A percentile compares a stretch with the other conserved stretches of the same genome.
These are phyloP conservation scores for Dendrobium nobile DNA, from an alignment of 106 monocot genomes.

Conservation along the genomic window DNA sequence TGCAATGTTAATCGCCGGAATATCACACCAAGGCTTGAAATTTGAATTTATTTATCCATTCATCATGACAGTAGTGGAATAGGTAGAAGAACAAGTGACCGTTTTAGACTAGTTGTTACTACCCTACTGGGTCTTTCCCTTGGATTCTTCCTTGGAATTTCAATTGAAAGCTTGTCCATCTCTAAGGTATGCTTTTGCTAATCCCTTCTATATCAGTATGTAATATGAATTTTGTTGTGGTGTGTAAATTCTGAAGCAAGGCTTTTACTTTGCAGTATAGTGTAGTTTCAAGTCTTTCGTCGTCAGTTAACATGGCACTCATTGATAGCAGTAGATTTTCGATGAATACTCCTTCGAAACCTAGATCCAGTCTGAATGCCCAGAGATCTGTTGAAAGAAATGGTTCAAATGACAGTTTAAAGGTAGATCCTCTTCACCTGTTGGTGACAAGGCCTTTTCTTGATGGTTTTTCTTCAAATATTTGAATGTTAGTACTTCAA, in stretches of 20 bases:
- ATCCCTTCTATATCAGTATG: not conserved
- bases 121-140: not conserved
- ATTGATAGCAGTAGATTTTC: not conserved
- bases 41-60: not conserved
- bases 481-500: not conserved
- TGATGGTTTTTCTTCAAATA: not conserved
- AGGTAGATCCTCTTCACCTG: not conserved
- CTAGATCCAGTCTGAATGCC: not conserved
- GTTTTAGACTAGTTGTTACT: not conserved
- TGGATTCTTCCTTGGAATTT: constrained; percentile 3
- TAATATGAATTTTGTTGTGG: not conserved
- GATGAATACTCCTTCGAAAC: not conserved
- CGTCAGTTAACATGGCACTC: not conserved
- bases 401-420: not conserved
- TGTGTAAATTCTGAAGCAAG: not conserved
- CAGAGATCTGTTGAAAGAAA: not conserved
- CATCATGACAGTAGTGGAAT: not conserved
- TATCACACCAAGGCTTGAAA: not conserved
- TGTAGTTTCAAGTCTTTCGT: not conserved
- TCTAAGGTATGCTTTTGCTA: not conserved
- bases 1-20: not conserved
- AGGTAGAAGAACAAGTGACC: not conserved
- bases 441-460: not conserved
- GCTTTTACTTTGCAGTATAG: not conserved
- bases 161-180: not conserved